A percentile compares a stretch with the other conserved stretches of the same genome.
Evolutionary conservation across 495 filamentous ascomycete genomes (phyloP).

Genomic region (Sordaria brevicollis): DNA sequence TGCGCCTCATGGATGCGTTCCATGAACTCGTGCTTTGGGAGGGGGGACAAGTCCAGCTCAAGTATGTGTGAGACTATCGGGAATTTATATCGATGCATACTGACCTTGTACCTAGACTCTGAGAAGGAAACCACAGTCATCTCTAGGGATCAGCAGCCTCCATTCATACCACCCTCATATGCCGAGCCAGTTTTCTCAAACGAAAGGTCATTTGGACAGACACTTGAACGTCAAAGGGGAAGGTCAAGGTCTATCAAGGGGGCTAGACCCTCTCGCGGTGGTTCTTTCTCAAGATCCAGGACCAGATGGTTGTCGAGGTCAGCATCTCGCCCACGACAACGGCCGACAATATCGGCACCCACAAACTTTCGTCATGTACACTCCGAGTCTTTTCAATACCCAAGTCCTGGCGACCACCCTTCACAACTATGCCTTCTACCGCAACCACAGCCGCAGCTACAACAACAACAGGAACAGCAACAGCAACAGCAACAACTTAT

Average conservation of each 20-base stretch:
- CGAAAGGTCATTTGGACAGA: constrained; percentile 17
- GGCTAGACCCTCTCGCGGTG: constrained; percentile 22
- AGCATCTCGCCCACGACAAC: constrained; percentile 24
- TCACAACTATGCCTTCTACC: constrained; percentile 6
- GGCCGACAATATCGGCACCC: constrained; percentile 37
- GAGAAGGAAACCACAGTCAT: constrained; percentile 22
- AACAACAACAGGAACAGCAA: constrained; percentile 6
- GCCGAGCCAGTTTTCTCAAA: constrained; percentile 19
- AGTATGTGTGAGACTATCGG: constrained; percentile 11
- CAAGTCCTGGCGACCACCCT: constrained; percentile 14
- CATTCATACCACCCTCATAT: constrained; percentile 22
- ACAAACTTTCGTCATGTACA: constrained; percentile 41
- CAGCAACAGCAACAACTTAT: constrained; percentile 5
- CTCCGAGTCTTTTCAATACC: constrained; percentile 37
- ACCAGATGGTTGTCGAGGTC: constrained; percentile 22
- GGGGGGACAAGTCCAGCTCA: constrained; percentile 26
- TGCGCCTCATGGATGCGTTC: constrained; percentile 32
- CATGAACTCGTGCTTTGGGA: constrained; percentile 31
- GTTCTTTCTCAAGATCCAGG: constrained; percentile 21
- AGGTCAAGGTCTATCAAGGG: constrained; percentile 21
- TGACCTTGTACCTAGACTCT: neutral
- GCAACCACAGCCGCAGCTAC: constrained; percentile 1
- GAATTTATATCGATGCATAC: neutral
- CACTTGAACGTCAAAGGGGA: constrained; percentile 22
- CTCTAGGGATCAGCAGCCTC: constrained; percentile 32